Conservation (phyloP, 352 stramenopile species). For the Phytophthora colocasiae region DNA sequence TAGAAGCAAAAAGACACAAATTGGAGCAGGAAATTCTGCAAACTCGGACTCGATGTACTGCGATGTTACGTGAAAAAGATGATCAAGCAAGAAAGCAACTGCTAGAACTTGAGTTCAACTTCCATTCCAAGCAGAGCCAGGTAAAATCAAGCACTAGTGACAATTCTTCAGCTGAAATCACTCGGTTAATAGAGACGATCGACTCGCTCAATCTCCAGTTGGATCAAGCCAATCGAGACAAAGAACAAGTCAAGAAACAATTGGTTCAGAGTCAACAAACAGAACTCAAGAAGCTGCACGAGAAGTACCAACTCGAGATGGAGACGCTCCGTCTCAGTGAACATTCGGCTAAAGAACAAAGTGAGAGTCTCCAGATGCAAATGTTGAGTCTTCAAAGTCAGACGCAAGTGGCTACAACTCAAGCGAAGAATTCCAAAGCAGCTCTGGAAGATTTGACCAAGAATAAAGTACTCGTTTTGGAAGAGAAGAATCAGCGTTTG, state of each 20-base stretch:
- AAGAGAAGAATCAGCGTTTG: conserved; percentile 74
- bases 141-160: conserved; percentile 13
- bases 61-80: conserved; percentile 62
- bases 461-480: conserved; percentile 53
- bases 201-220: conserved; percentile 69
- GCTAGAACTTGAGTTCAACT: conserved; percentile 54
- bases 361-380: conserved; percentile 51
- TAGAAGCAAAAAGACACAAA: conserved; percentile 43
- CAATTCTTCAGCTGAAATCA: conserved; percentile 47
- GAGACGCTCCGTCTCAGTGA: conserved; percentile 69
- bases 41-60: conserved; percentile 43
- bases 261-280: conserved; percentile 48
- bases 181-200: conserved; percentile 76
- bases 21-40: conserved; percentile 58
- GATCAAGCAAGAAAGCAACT: conserved; percentile 61
- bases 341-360: conserved; percentile 66
- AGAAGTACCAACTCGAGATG: conserved; percentile 73
- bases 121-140: conserved; percentile 50
- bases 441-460: conserved; percentile 61
- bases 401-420: conserved; percentile 52
- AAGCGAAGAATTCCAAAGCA: conserved; percentile 58
- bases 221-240: conserved; percentile 49
- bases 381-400: conserved; percentile 63
- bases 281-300: conserved; percentile 69
- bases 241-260: conserved; percentile 49